These are phyloP conservation scores for Cladosporium sp. DNA, from an alignment of 2,329 filamentous ascomycete species.

Conservation along the genomic window DNA sequence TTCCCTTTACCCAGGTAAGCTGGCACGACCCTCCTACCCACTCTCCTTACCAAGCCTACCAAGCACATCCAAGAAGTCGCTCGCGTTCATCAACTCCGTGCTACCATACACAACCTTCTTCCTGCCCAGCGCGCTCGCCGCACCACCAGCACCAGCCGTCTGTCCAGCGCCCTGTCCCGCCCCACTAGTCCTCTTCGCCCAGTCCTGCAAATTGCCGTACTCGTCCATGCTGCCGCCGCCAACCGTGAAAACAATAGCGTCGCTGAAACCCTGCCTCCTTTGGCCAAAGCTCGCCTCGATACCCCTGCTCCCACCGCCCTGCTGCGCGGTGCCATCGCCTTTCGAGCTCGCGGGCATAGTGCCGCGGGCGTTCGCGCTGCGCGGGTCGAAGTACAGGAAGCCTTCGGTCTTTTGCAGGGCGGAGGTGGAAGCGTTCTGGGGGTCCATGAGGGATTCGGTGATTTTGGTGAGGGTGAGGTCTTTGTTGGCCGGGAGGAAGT, in stretches of 20 bases:
- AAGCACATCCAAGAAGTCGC: slow-evolving; percentile 62
- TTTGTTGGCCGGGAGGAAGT: slow-evolving; percentile 93
- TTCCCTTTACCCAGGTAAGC: too few relatives aligned
- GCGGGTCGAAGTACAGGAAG: slow-evolving; percentile 95
- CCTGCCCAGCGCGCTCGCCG: slow-evolving; percentile 58
- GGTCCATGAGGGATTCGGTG: slow-evolving; percentile 97
- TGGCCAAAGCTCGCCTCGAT: slow-evolving; percentile 87
- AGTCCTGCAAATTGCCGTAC: slow-evolving; percentile 95
- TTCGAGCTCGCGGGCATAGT: slow-evolving; percentile 80
- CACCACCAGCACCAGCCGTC: slow-evolving; percentile 43
- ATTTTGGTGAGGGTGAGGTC: slow-evolving; percentile 97
- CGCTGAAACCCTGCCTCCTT: slow-evolving; percentile 55
- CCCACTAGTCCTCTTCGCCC: slow-evolving; percentile 74
- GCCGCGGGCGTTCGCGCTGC: slow-evolving; percentile 87
- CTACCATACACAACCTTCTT: slow-evolving; percentile 92
- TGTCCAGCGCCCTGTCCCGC: not conserved
- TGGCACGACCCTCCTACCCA: slow-evolving; percentile 30
- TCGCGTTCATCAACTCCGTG: slow-evolving; percentile 70
- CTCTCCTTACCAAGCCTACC: slow-evolving; percentile 59
- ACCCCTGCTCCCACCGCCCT: slow-evolving; percentile 51
- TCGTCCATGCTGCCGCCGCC: slow-evolving; percentile 98
- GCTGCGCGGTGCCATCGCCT: slow-evolving; percentile 30
- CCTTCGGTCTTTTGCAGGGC: slow-evolving; percentile 95
- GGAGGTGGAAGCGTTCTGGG: slow-evolving; percentile 80
- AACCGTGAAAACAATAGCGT: slow-evolving; percentile 44